Evolutionary conservation across 2,329 filamentous ascomycete species (phyloP), one percentile per base, ranked within the genome.

Genomic region (Thermoascus crustaceus): DNA sequence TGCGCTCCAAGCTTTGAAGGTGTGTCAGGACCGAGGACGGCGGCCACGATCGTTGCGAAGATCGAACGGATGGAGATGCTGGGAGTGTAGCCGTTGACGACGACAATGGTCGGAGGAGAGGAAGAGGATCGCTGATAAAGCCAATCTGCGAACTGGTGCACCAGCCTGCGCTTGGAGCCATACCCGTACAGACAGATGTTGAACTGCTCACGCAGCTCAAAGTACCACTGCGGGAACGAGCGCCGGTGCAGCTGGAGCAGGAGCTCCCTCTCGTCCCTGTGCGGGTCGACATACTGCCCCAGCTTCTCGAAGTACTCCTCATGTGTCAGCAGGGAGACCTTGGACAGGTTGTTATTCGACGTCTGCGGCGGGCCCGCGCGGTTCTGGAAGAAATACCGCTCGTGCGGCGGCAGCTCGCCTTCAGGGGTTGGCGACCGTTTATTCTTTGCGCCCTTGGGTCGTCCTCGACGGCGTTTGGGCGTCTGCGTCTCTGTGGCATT

Each of bases 371-470:
- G 74, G 2, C 85, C 87, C 0, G 85, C 79, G 31, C 85, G 80
- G 55, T 94, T 95, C 53, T 96, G 85, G 53, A 82, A 85, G 59
- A 98, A 96, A 66, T 93, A 98, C 46, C 83, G 76, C 58, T 96
- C 91, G 53, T 95, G 85, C 0, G 88, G 72, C 4, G 88, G 84
- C 2, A 96, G 72, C 49, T 94, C 76, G 34, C 78, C 74, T 11
- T 89, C 85, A 3, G 86, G 86, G 4, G 83, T 87, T 1, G 84
- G 83, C 5, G 83, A 85, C 38, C 76, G 77, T 49, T 78, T 75
- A 44, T 75, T 73, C 49, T 61, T 64, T 37, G 59, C 67, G 38
- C 69, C 69, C 46, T 74, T 77, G 0, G 76, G 75, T 51, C 73
- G 64, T 32, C 70, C 72, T 37, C 66, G 60, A 42, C 70, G 65